A percentile compares a stretch with the other conserved stretches of the same genome.
Evolutionary conservation across 805 yeast species (phyloP).

Genomic region (Pichia deserticola): DNA sequence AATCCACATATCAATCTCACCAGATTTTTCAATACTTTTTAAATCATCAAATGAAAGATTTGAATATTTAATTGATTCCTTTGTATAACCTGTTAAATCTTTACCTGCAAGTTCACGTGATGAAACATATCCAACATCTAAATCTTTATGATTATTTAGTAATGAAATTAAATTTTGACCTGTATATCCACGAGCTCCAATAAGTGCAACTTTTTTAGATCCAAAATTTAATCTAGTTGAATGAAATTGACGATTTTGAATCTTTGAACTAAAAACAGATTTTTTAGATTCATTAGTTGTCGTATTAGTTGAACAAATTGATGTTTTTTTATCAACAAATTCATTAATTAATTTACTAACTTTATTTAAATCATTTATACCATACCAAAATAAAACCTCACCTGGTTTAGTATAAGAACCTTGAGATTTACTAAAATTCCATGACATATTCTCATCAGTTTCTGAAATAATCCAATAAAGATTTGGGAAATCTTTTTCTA

Average conservation of each 20-base stretch:
- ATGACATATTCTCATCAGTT: slow-evolving; percentile 81
- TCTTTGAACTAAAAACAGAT: slow-evolving; percentile 37
- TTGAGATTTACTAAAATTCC: slow-evolving; percentile 89
- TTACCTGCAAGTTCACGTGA: slow-evolving; percentile 91
- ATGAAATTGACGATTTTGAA: slow-evolving; percentile 24
- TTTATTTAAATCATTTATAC: slow-evolving; percentile 56
- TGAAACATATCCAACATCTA: slow-evolving; percentile 88
- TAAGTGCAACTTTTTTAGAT: slow-evolving; percentile 63
- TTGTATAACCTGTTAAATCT: slow-evolving; percentile 80
- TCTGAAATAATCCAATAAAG: slow-evolving; percentile 88
- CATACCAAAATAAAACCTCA: slow-evolving; percentile 90
- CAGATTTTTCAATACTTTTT: slow-evolving; percentile 61
- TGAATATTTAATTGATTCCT: slow-evolving; percentile 70
- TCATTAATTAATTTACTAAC: slow-evolving; percentile 57
- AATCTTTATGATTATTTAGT: slow-evolving; percentile 79
- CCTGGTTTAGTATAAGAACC: slow-evolving; percentile 92
- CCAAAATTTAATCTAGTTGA: slow-evolving; percentile 13
- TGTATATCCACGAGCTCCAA: slow-evolving; percentile 97
- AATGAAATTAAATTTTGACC: slow-evolving; percentile 88
- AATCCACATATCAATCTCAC: slow-evolving; percentile 91
- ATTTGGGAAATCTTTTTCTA: slow-evolving; percentile 62
- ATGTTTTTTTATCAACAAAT: slow-evolving; percentile 30
- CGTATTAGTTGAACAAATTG: slow-evolving; percentile 28
- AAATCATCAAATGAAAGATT: slow-evolving; percentile 87
- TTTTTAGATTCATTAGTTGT: no score